Conservation (phyloP, 352 stramenopile species). For the Pythium oligandrum region DNA sequence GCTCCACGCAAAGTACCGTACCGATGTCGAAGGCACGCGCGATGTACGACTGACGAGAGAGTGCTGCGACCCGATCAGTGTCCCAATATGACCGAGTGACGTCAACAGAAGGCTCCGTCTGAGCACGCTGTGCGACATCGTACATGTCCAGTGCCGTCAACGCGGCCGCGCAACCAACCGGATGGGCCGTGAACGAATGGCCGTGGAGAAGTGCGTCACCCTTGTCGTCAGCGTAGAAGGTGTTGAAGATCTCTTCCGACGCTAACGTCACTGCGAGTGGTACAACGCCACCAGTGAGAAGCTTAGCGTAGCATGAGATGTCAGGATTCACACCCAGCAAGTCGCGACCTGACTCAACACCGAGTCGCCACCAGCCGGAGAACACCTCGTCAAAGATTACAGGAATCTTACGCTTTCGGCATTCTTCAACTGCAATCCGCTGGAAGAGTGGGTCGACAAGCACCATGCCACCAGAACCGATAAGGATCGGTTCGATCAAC, state of each 20-base stretch:
- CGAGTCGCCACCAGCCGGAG: conserved; percentile 88
- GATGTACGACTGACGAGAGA: conserved; percentile 51
- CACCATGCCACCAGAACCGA: conserved; percentile 87
- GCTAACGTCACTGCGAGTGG: conserved; percentile 85
- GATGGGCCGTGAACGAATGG: conserved; percentile 92
- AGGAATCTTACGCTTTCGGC: conserved; percentile 67
- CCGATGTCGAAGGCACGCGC: conserved; percentile 69
- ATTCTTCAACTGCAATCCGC: conserved; percentile 80
- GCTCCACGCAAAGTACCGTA: conserved; percentile 73
- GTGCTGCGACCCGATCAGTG: conserved; percentile 26
- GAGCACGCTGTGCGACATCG: conserved; percentile 45
- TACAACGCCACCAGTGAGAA: conserved; percentile 87
- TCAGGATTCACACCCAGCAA: conserved; percentile 84
- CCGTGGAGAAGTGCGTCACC: conserved; percentile 86
- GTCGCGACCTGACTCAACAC: conserved; percentile 79
- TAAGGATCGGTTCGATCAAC: conserved; percentile 89
- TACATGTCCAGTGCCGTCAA: conserved; percentile 89
- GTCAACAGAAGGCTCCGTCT: conserved; percentile 1
- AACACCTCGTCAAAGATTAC: conserved; percentile 93
- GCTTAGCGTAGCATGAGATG: conserved; percentile 90
- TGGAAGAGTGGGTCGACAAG: conserved; percentile 92
- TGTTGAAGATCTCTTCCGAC: conserved; percentile 85
- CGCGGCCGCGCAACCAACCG: conserved; percentile 84
- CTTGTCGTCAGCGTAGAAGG: conserved; percentile 87
- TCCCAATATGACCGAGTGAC: conserved; percentile 60